Evolutionary conservation across 345 rosid species (phyloP).

Genomic region (Populus tremula): DNA sequence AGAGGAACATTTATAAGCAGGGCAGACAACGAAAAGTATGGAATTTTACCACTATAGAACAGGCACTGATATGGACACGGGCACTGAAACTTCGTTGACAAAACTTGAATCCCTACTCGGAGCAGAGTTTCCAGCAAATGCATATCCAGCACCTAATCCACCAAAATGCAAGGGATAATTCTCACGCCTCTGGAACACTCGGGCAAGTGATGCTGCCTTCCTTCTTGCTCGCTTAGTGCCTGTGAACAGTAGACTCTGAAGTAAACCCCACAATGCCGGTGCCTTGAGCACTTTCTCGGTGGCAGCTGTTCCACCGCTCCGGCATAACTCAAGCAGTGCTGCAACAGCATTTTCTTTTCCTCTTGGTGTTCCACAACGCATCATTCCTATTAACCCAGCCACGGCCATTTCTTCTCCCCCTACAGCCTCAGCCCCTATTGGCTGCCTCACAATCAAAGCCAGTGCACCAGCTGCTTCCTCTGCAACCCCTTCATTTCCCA

Average conservation of each 20-base stretch:
- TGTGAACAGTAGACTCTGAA: constrained; percentile 70
- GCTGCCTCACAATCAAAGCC: constrained; percentile 79
- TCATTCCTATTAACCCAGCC: constrained; percentile 66
- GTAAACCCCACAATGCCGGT: constrained; percentile 75
- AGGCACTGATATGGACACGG: constrained; percentile 62
- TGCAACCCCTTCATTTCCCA: constrained; percentile 67
- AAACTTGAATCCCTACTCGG: constrained; percentile 44
- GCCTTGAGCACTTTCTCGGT: constrained; percentile 71
- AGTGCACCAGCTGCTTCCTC: constrained; percentile 94
- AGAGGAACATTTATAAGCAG: constrained; percentile 13
- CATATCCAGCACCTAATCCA: constrained; percentile 56
- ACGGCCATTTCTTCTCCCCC: constrained; percentile 74
- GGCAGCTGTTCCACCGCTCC: constrained; percentile 67
- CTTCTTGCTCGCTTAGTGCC: constrained; percentile 95
- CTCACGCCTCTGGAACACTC: constrained; percentile 81
- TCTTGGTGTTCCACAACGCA: constrained; percentile 86
- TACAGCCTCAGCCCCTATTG: constrained; percentile 69
- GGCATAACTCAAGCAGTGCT: constrained; percentile 86
- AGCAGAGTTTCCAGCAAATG: constrained; percentile 57
- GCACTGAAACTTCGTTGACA: constrained; percentile 60
- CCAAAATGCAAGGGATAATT: constrained; percentile 50
- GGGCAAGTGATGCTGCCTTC: constrained; percentile 89
- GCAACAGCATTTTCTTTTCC: constrained; percentile 96
- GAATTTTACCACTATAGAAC: constrained; percentile 47
- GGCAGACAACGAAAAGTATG: constrained; percentile 7